phyloP scores from a whole-genome alignment of 352 stramenopile species.

The Blastocystis sp. region DNA sequence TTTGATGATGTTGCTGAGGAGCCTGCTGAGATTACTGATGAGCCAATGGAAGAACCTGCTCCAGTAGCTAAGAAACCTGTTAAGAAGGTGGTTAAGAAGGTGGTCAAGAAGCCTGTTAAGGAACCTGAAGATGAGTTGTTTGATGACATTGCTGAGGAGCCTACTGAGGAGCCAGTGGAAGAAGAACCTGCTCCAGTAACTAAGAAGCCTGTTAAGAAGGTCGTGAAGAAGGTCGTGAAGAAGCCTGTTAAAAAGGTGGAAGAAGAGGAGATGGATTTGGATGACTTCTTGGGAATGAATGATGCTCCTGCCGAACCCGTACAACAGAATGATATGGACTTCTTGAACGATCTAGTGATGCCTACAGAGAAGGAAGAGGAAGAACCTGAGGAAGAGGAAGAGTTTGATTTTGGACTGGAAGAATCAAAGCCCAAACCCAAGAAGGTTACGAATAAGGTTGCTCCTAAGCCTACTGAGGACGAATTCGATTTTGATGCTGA shows the following conservation, averaged over 20 bases:
- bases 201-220: not conserved
- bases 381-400: not conserved
- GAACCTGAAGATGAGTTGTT: constrained; percentile 8
- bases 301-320: not conserved
- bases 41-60: not conserved
- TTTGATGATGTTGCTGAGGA: not conserved
- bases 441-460: not conserved
- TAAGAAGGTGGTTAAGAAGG: not conserved
- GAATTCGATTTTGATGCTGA: not conserved
- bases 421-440: not conserved
- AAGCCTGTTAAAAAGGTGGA: not conserved
- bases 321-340: not conserved
- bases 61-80: not conserved
- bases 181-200: not conserved
- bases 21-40: not conserved
- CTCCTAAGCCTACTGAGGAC: not conserved
- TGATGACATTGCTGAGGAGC: not conserved
- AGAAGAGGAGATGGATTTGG: not conserved
- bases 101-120: constrained; percentile 7
- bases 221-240: not conserved
- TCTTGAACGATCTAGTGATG: not conserved
- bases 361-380: not conserved
- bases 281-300: constrained; percentile 15
- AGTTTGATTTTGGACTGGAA: not conserved
- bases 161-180: not conserved